Base-by-base conservation (phyloP, 768 basidiomycete species). In the Sarcomyxa edulis region DNA sequence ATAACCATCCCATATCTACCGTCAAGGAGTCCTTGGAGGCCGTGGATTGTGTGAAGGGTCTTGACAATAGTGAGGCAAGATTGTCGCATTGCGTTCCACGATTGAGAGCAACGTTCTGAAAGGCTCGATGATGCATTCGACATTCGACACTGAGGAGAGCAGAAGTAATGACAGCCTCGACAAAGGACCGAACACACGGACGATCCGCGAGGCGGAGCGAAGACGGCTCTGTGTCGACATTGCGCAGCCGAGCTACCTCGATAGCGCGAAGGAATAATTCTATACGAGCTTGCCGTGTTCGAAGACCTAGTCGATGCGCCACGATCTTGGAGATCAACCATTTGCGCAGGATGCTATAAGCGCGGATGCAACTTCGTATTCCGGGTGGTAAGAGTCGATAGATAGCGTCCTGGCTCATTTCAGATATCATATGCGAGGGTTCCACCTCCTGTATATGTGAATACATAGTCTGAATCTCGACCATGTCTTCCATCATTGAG, bases 391-490 rank as follows among this genome's bases (percentile, higher is more conserved):
- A 68, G 23, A 86, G 61, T 12, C 84, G 79, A 47, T 89, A 86
- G 5, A 89, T 54, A 1, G 70, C 69, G 30, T 89, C 87, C 45
- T 84, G 81, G 21, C 68, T 65, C 27, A 80, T 66, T 48, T 86
- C 86, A 5, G 81, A 76, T 31, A 89, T 78, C 54, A 87, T 59
- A 9, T 74, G 62, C 1, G 89, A 86, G 1, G 83, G 80, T 48
- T 83, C 78, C 27, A 88, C 71, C 28, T 87, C 81, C 47, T 75
- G 71, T 23, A 92, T 59, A 48, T 85, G 77, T 3, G 78, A 72
- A 55, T 85, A 82, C 47, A 92, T 81, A 16, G 74, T 81, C 54
- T 91, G 85, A 32, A 91, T 80, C 45, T 89, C 84, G n/a, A 80
- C 66, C 3, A 69, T 64, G 32, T 92, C 89, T 8, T 76, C 71